A percentile compares a stretch with the other conserved stretches of the same genome.
These are phyloP conservation scores for Corymbia calophylla DNA, from an alignment of 441 rosid genomes.

Conservation along the genomic window DNA sequence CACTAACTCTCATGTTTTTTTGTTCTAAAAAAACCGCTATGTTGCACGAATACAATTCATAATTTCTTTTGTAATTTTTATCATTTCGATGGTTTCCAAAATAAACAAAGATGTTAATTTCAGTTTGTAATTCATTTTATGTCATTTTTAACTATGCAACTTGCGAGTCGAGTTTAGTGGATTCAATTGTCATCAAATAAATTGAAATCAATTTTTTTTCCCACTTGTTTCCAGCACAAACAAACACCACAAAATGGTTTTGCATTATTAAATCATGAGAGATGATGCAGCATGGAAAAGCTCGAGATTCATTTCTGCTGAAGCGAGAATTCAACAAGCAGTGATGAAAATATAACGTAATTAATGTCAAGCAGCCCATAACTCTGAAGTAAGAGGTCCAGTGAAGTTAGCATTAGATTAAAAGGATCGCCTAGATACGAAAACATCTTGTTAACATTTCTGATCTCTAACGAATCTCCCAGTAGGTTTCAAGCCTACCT, in stretches of 20 bases:
- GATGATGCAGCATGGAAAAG: not conserved
- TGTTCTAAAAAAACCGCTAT: not conserved
- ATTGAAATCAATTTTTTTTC: not conserved
- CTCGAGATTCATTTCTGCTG: not conserved
- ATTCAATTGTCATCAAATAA: not conserved
- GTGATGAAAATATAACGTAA: not conserved
- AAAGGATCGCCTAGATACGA: not conserved
- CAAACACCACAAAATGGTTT: not conserved
- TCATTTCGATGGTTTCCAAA: no score
- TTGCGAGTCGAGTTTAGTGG: accelerated
- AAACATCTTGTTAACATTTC: not conserved
- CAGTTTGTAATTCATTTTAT: not conserved
- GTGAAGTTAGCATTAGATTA: not conserved
- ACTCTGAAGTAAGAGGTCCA: not conserved
- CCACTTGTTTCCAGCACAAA: not conserved
- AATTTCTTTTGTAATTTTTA: not conserved
- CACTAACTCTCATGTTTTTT: not conserved
- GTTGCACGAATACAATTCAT: not conserved
- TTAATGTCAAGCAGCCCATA: not conserved
- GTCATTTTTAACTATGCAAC: not conserved
- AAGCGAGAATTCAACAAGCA: not conserved
- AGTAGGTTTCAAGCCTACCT: not conserved
- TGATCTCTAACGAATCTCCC: not conserved
- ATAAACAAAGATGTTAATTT: not conserved
- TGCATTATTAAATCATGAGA: not conserved